Percentiles rank a stretch among this genome's conserved stretches.
These are phyloP conservation scores for Gossypium australe DNA, from an alignment of 345 rosid species.

Conservation along the genomic window DNA sequence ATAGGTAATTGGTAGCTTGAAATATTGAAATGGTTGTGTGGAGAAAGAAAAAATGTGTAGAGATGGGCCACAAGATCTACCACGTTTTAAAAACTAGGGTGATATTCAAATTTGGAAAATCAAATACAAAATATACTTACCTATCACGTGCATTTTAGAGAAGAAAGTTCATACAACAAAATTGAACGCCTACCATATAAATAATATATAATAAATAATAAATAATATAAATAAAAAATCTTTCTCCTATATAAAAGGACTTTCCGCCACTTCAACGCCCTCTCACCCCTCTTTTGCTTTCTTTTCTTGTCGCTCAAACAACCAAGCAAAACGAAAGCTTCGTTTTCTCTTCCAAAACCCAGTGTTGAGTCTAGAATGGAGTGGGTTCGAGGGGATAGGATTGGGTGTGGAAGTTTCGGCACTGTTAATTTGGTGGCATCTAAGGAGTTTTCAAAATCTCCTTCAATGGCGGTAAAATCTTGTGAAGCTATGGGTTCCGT, in stretches of 20 bases:
- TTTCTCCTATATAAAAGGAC: slow-evolving; percentile 4
- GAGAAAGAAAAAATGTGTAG: background rate
- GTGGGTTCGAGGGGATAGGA: slow-evolving; percentile 64
- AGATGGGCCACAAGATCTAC: background rate
- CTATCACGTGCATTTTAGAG: slow-evolving; percentile 51
- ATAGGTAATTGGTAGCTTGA: background rate
- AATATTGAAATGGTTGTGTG: too few species aligned
- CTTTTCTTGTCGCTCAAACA: background rate
- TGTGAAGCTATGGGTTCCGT: slow-evolving; percentile 27
- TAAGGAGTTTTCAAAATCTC: slow-evolving; percentile 25
- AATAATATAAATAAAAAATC: background rate
- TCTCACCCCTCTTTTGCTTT: background rate
- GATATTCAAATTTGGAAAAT: slow-evolving; percentile 1
- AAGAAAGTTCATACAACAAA: background rate
- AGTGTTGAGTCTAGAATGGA: slow-evolving; percentile 31
- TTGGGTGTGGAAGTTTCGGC: slow-evolving; percentile 67
- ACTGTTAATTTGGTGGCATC: slow-evolving; percentile 47
- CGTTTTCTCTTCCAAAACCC: background rate
- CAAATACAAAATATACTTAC: slow-evolving; percentile 19
- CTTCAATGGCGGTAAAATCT: slow-evolving; percentile 65
- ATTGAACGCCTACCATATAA: background rate
- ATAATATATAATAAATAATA: background rate
- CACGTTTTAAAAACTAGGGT: slow-evolving; percentile 13
- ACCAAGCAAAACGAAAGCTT: background rate
- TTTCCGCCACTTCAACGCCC: slow-evolving; percentile 15